Base-by-base conservation (phyloP, 768 basidiomycete genomes). In the Pisolithus orientalis region DNA sequence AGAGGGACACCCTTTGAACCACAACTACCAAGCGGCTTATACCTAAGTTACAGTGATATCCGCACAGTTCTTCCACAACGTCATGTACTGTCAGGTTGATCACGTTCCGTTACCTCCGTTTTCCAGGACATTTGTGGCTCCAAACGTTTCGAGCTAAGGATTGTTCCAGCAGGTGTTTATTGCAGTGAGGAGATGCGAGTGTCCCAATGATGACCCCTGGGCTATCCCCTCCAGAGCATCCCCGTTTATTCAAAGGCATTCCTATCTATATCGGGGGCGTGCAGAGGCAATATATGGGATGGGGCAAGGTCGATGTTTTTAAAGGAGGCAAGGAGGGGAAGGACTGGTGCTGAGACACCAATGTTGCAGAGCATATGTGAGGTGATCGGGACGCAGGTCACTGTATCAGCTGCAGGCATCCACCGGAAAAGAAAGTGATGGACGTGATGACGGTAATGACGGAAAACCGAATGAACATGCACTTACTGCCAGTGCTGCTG, bases 221-320 rank as follows among this genome's bases (percentile, higher is more conserved):
- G 21, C 21, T 21, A 21, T 21, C 21, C 59, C 28, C 58, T 67
- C 47, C 55, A 55, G 21, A 66, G 68, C 24, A 59, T 73, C 40
- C 67, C 25, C 55, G 64, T 21, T 57, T 73, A 55, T 72, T 71
- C 65, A 57, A 47, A 7, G 34, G 46, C 6, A 54, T 52, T 44
- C 48, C 45, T 16, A 27, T 39, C 21, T 21, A 21, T 21, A 21
- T 21, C 21, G 21, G 21, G 46, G 51, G 54, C 7, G 53, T 40
- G 7, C 55, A 63, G 44, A 73, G 72, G 9, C 72, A 74, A 49
- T 54, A 53, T 44, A 58, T 72, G 59, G 59, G 63, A 66, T 31
- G 73, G 71, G 10, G 52, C 72, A 34, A 56, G 63, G 31, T 63
- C 61, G 40, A 59, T 73, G 60, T 71, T 66, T 52, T 40, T 58